Base-by-base conservation (phyloP, 2,329 filamentous ascomycete species). In the Talaromyces funiculosus region DNA sequence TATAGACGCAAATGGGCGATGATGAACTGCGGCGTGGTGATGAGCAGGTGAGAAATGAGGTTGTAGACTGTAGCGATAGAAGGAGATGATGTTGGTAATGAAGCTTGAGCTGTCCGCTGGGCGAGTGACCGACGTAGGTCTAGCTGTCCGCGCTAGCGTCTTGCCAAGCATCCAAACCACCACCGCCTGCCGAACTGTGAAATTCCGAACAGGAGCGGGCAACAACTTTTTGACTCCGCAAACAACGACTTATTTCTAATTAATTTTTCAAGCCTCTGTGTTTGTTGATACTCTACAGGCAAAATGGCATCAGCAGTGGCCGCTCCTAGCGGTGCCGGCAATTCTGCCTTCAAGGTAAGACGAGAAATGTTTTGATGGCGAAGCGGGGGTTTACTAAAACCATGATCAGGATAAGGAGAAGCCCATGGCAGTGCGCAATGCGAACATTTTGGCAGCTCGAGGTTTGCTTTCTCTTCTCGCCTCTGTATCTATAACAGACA, bases 361-460 rank as follows among this genome's bases (percentile, higher is more conserved):
- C 43, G 64, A 59, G 58, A 68, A 65, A 53, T 63, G 61, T 62
- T 67, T 40, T 61, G 18, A 43, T 29, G 29, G 37, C 67, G 65
- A 70, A 71, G 69, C 69, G 64, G 55, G 64, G 64, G 62, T 66
- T 67, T 37, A 72, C 75, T 82, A 69, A 83, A 72, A 65, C 56
- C 42, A 65, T 65, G 64, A 67, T 60, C 69, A 86, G 83, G 85
- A 87, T 75, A 99, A 97, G 86, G 94, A 97, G 82, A 99, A 99
- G 90, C 94, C 94, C 68, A 88, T 94, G 82, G 94, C 94, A 67
- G 94, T 99, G 67, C 89, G 94, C 69, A 92, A 90, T 66, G 90
- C 90, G 72, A 99, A 99, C 80, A 97, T 99, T 78, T 89, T 96
- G 72, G 94, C 94, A 69, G 94, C 94, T 70, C 86, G 93, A 90